Base-by-base conservation (phyloP, 1,284 basidiomycete genomes). In the Ceratobasidium sp. region DNA sequence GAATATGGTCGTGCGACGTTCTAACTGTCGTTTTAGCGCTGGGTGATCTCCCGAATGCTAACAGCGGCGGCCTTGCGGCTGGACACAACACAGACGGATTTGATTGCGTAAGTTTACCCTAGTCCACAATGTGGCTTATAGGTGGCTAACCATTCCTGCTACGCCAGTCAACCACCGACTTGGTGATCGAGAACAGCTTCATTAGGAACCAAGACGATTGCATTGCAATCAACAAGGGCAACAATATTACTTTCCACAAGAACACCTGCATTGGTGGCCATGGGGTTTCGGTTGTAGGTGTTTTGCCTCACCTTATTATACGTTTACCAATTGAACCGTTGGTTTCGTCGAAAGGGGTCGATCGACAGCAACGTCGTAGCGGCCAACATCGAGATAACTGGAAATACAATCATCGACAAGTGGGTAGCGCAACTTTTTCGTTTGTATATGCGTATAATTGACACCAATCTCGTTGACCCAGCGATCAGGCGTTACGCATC, bases 401-500 rank as follows among this genome's bases (percentile, higher is more conserved):
- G 46, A n/a, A 72, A 72, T 31, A 62, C 43, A 1, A 62, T 72
- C n/a, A 74, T 75, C 27, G 56, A 77, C n/a, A 74, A 86, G 86
- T 88, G 49, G 84, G 84, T 81, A 83, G 43, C 19, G 58, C 59
- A 9, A 77, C 58, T 73, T 27, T 62, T 76, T 29, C 64, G 61
- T 16, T 88, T 89, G 29, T 73, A 87, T 86, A 1, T 89, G 89
- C 75, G 88, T 29, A 49, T 19, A 5, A 16, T 37, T 65, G 34
- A 39, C 46, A 16, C 22, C 37, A 49, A 56, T 59, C 29, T n/a
- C 11, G 14, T 41, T 43, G 27, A 14, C 8, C 14, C 65, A 86
- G 85, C 80, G 82, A 83, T 29, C 82, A 86, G 76, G 84, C 82
- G 3, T 80, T 87, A 64, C 84, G 86, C 37, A 87, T 87, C 79